phyloP scores from a whole-genome alignment of 176 grass and related monocot genomes.

The Luzula sylvatica region DNA sequence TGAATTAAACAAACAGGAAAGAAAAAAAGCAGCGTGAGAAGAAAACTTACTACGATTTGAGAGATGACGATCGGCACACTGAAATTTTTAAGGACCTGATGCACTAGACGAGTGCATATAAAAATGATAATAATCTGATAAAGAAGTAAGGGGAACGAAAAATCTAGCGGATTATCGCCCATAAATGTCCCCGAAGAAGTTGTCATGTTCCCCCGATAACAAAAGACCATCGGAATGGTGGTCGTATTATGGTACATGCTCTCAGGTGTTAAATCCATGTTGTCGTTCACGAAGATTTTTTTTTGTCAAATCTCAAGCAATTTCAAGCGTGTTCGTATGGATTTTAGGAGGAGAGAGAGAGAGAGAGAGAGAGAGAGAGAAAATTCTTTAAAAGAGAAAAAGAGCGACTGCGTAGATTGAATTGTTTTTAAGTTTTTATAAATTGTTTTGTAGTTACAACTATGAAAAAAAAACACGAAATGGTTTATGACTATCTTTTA shows the following conservation, averaged over 20 bases:
- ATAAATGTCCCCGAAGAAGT: constrained; percentile 57
- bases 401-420: too few relatives aligned
- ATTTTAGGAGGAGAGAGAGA: too few relatives aligned
- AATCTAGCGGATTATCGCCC: constrained; percentile 75
- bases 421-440: too few relatives aligned
- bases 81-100: constrained; percentile 25
- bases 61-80: constrained; percentile 49
- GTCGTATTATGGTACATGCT: constrained; percentile 12
- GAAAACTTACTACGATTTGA: constrained; percentile 48
- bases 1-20: neutral
- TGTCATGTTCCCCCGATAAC: constrained; percentile 29
- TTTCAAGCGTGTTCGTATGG: too few relatives aligned
- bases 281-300: too few relatives aligned
- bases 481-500: too few relatives aligned
- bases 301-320: too few relatives aligned
- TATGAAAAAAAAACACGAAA: too few relatives aligned
- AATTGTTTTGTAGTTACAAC: too few relatives aligned
- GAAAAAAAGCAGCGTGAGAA: neutral
- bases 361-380: too few relatives aligned
- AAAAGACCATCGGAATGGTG: constrained; percentile 16
- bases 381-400: too few relatives aligned
- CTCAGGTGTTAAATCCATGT: constrained; percentile 17
- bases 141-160: constrained; percentile 62
- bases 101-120: constrained; percentile 25
- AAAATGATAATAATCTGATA: constrained; percentile 48